These are phyloP conservation scores for Dactylellina parvicollis DNA, from an alignment of 2,329 filamentous ascomycete genomes.

Conservation along the genomic window DNA sequence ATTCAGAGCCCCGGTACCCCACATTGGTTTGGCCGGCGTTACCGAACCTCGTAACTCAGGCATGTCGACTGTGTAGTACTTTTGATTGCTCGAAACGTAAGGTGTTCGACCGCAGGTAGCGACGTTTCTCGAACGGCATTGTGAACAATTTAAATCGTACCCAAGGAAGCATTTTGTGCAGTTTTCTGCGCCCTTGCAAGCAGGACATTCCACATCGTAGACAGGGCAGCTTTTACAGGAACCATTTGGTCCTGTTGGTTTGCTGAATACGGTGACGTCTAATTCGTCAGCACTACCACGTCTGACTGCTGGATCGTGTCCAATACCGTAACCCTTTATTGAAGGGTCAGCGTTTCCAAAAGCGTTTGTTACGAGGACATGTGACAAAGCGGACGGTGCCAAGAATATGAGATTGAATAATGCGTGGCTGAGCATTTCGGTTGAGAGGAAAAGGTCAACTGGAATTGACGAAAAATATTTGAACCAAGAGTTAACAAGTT, in stretches of 20 bases:
- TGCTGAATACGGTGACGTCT: not conserved
- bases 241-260: not conserved
- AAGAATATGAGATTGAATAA: no score
- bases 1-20: not conserved
- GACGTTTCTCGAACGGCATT: not conserved
- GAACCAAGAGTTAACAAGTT: no score
- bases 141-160: not conserved
- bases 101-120: not conserved
- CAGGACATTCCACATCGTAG: not conserved
- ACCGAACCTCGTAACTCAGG: not conserved
- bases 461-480: no score
- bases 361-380: not conserved
- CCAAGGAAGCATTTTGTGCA: not conserved
- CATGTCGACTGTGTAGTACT: not conserved
- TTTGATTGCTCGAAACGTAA: not conserved
- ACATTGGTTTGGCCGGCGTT: not conserved
- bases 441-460: no score
- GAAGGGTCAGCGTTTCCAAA: not conserved
- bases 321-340: not conserved
- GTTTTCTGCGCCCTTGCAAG: not conserved
- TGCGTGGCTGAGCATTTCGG: no score
- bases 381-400: not conserved
- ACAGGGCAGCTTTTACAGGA: not conserved
- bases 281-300: not conserved
- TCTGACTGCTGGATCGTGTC: not conserved